Base-by-base conservation (phyloP, 1,284 basidiomycete genomes). In the Thelephora terrestris region DNA sequence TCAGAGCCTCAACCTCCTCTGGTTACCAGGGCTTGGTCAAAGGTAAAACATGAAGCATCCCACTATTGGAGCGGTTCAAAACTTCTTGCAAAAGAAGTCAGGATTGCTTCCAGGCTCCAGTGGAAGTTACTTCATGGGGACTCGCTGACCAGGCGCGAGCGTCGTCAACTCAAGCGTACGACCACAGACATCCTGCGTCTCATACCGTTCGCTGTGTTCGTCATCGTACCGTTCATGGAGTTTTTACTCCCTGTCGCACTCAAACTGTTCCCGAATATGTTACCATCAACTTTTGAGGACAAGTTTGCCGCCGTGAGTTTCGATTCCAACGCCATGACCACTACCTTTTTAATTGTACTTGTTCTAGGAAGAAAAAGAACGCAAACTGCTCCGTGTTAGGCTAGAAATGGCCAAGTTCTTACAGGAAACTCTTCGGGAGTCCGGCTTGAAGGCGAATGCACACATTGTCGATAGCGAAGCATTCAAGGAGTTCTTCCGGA, bases 391-490 rank as follows among this genome's bases (percentile, higher is more conserved):
- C 45, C 87, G 94, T 58, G 91, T 97, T 20, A 79, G 95, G 48
- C 74, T 99, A 23, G 94, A 98, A 64, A 98, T 99, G 94, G 96
- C 96, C 58, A 99, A 99, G 63, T 99, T 99, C 75, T 72, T 99
- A 43, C 95, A 98, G 63, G 96, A 98, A 66, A 98, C 96, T 2
- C 79, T 99, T 50, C 82, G 88, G 44, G 95, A 98, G 67, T 92
- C 90, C 14, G 92, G 91, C 37, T 74, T 98, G 50, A 92, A 90
- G 64, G 90, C 91, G 6, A 94, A 95, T 61, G 81, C 82, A 17
- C 86, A 88, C 59, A 94, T 99, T 51, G 80, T 97, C 50, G 90
- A 90, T 52, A 89, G 81, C 46, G 92, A 97, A 53, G 91, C 93
- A 48, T 99, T 99, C 76, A 98, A 98, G 63, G 92, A 97, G 66